phyloP scores from a whole-genome alignment of 352 stramenopile species.

The Phytophthora sojae region DNA sequence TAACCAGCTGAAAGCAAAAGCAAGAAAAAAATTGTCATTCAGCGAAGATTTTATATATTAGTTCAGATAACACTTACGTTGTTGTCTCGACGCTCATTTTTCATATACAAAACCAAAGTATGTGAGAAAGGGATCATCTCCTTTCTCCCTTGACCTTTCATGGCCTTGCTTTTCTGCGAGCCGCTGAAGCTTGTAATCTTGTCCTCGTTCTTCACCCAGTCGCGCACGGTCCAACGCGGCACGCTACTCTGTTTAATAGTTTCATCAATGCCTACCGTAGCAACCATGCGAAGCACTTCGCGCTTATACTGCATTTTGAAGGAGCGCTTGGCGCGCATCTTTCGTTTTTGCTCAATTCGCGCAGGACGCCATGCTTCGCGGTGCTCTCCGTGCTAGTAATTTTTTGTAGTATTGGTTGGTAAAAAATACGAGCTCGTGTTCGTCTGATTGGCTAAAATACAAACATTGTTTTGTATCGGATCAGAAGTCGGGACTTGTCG shows the following conservation, averaged over 20 bases:
- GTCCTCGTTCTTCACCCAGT: constrained; percentile 5
- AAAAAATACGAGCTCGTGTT: background rate
- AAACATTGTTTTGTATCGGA: too few relatives aligned
- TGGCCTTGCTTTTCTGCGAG: constrained; percentile 10
- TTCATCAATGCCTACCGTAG: background rate
- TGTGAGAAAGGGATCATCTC: constrained; percentile 16
- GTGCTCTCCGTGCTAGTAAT: background rate
- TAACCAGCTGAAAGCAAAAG: constrained; percentile 1
- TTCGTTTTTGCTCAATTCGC: background rate
- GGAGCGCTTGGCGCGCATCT: background rate
- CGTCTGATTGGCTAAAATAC: background rate
- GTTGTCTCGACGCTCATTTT: constrained; percentile 9
- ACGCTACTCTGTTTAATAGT: background rate
- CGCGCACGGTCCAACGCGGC: constrained; percentile 8
- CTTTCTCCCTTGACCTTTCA: constrained; percentile 24
- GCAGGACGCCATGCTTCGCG: background rate
- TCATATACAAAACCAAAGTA: constrained; percentile 13
- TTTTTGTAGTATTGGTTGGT: background rate
- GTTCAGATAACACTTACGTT: background rate
- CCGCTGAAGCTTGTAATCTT: constrained; percentile 3
- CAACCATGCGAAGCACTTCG: background rate
- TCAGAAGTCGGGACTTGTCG: too few relatives aligned
- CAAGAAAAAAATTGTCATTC: background rate
- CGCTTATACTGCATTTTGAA: background rate
- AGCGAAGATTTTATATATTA: too few relatives aligned